phyloP scores from a whole-genome alignment of 2,329 filamentous ascomycete species.

The Metarhizium guizhouense region DNA sequence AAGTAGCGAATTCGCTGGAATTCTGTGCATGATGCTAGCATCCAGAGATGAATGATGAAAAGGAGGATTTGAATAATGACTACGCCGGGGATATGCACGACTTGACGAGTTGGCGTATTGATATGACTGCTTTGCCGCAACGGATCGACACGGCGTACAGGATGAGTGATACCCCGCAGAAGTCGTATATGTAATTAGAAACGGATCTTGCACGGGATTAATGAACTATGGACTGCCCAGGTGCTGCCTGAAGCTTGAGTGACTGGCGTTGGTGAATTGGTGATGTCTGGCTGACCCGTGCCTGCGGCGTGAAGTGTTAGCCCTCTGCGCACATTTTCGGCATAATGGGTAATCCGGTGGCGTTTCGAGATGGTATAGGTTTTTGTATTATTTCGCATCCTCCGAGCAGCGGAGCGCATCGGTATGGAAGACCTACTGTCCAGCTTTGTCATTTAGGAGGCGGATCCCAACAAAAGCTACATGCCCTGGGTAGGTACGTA shows the following conservation, averaged over 20 bases:
- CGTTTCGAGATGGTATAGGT: not conserved
- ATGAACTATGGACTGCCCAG: not conserved
- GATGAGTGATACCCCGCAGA: slow-evolving; percentile 6
- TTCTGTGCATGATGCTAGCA: not conserved
- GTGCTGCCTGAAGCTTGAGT: not conserved
- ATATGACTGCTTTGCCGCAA: not conserved
- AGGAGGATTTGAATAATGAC: not conserved
- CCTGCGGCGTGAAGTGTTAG: not conserved
- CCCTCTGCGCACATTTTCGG: not conserved
- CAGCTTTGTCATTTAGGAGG: too few relatives aligned
- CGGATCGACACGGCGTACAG: slow-evolving; percentile 3
- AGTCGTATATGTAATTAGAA: not conserved
- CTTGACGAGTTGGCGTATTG: not conserved
- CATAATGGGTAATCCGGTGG: not conserved
- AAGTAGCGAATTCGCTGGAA: not conserved
- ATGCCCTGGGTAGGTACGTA: too few relatives aligned
- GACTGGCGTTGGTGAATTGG: not conserved
- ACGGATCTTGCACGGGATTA: not conserved
- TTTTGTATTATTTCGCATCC: too few relatives aligned
- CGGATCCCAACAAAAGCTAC: not conserved
- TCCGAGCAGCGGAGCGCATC: not conserved
- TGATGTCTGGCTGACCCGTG: not conserved
- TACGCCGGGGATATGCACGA: not conserved
- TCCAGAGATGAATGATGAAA: not conserved
- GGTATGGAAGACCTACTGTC: too few relatives aligned